Base-by-base conservation (phyloP, 768 basidiomycete genomes). In the Suillus hirtellus region DNA sequence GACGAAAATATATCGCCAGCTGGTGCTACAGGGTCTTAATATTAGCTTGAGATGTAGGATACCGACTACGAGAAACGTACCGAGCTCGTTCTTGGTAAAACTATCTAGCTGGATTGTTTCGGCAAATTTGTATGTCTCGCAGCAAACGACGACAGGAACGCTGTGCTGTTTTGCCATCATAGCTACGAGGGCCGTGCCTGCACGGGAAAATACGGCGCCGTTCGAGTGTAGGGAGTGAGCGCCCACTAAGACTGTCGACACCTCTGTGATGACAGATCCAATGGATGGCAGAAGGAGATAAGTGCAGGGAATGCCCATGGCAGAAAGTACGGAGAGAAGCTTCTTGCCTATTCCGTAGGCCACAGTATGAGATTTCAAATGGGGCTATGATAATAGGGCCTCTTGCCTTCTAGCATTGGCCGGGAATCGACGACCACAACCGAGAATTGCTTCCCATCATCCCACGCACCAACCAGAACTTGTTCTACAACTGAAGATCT, bases 61-160 rank as follows among this genome's bases (percentile, higher is more conserved):
- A 42, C 31, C 49, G 17, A 35, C 4, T 31, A 34, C 17, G 43
- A 37, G 21, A 19, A 6, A 43, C 85, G 73, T 67, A 93, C 96
- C 97, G 46, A 98, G 80, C 76, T 99, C 97, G 70, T 99, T 99
- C 76, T 93, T 95, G 50, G 92, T 94, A 68, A 99, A 95, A 21
- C 91, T 91, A 74, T 99, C 97, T 61, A 99, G 80, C 75, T 92
- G 89, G 35, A 99, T 89, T 40, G 87, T 87, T 69, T 99, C 96
- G 19, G 92, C 92, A 70, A 96, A 99, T 75, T 99, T 99, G 80
- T 99, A 99, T 4, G 97, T 99, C 77, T 99, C 97, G 69, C 96
- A 97, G 67, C 95, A 98, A 31, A 97, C 95, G 42, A 99, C 86
- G 8, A 99, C 95, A 5, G 97, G 96, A 0, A 98, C 90, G 27